These are phyloP conservation scores for Astragalus membranaceus DNA, from an alignment of 306 rosid genomes.

Conservation along the genomic window DNA sequence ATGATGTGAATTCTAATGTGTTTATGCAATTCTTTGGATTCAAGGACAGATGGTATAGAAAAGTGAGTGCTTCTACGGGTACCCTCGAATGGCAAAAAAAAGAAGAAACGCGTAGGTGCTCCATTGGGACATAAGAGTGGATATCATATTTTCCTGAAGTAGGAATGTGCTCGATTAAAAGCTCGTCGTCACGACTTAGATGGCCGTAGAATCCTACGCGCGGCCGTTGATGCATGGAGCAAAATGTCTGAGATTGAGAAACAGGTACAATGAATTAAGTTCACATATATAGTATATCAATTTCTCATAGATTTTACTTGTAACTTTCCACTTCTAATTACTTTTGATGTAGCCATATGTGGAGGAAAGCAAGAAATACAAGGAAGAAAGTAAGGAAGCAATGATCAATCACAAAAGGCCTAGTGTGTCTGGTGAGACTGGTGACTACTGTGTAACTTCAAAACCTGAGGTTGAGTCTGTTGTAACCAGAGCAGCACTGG, in stretches of 20 bases:
- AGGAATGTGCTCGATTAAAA: constrained; percentile 37
- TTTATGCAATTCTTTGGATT: too few species aligned
- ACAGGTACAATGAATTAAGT: constrained; percentile 17
- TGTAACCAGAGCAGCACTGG: too few species aligned
- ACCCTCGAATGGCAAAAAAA: too few species aligned
- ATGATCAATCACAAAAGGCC: too few species aligned
- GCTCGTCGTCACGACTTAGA: neutral
- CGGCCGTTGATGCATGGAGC: constrained; percentile 33
- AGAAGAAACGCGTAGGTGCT: constrained; percentile 22
- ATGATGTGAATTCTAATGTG: too few species aligned
- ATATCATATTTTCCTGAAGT: constrained; percentile 36
- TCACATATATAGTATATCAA: neutral
- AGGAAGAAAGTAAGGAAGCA: too few species aligned
- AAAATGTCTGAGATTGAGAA: constrained; percentile 27
- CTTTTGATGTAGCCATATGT: constrained; percentile 20
- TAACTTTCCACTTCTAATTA: neutral
- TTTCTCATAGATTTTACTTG: neutral
- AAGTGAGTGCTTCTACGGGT: too few species aligned
- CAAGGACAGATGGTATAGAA: too few species aligned
- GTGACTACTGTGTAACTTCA: too few species aligned
- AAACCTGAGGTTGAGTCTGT: too few species aligned
- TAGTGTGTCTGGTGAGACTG: too few species aligned
- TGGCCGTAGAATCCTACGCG: neutral
- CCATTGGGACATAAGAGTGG: neutral
- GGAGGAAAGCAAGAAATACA: too few species aligned